phyloP scores from a whole-genome alignment of 345 rosid species.

The Murraya koenigii region DNA sequence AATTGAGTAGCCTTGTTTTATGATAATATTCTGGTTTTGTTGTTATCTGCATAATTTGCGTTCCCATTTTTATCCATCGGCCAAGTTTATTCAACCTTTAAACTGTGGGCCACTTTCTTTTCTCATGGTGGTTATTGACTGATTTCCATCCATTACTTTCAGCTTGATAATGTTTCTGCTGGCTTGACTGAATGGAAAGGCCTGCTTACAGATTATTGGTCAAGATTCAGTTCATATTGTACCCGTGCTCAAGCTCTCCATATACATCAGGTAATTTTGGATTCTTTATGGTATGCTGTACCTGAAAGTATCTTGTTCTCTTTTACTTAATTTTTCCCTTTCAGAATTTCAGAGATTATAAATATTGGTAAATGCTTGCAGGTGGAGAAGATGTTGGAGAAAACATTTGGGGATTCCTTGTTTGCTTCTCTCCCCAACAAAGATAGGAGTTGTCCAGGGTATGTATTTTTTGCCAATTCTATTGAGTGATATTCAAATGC shows the following conservation, averaged over 20 bases:
- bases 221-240: slow-evolving; percentile 84
- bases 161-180: slow-evolving; percentile 98
- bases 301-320: background rate
- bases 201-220: slow-evolving; percentile 89
- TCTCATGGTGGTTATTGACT: background rate
- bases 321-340: background rate
- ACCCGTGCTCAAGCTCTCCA: slow-evolving; percentile 57
- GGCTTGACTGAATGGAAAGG: slow-evolving; percentile 99
- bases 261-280: slow-evolving; percentile 64
- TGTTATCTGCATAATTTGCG: background rate
- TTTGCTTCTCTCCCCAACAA: slow-evolving; percentile 79
- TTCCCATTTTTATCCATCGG: background rate
- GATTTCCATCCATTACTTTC: slow-evolving; percentile 23
- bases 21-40: slow-evolving; percentile 4
- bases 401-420: slow-evolving; percentile 65
- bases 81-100: background rate
- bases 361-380: slow-evolving; percentile 25
- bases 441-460: slow-evolving; percentile 84
- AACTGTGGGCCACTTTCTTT: background rate
- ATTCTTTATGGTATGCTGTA: background rate
- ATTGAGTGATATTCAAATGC: background rate
- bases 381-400: slow-evolving; percentile 99
- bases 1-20: background rate
- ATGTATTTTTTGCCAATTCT: slow-evolving; percentile 8
- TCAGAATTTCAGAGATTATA: slow-evolving; percentile 8